Conservation (phyloP, 2,329 filamentous ascomycete genomes). For the Fusarium nurragi region DNA sequence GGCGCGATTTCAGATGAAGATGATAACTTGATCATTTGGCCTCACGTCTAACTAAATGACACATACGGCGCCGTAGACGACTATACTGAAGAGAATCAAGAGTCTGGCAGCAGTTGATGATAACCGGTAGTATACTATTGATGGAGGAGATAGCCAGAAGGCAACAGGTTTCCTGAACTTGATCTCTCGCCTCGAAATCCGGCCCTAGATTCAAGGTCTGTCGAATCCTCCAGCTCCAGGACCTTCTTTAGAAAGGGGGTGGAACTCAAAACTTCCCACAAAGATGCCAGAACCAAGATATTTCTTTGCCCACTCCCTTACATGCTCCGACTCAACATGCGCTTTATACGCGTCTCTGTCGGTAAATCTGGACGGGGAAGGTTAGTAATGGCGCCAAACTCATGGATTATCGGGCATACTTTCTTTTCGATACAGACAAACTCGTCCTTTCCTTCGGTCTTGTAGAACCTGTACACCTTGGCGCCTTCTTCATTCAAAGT, state of each 20-base stretch:
- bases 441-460: slow-evolving; percentile 8
- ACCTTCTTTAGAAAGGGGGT: not conserved
- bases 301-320: slow-evolving; percentile 11
- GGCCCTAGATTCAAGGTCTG: not conserved
- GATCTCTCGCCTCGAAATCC: too few species aligned
- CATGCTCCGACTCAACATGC: slow-evolving; percentile 12
- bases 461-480: slow-evolving; percentile 21
- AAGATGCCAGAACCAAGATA: slow-evolving; percentile 16
- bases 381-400: not conserved
- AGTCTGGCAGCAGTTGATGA: not conserved
- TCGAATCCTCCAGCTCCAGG: slow-evolving; percentile 16
- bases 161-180: not conserved
- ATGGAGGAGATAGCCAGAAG: not conserved
- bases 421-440: slow-evolving; percentile 16
- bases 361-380: not conserved
- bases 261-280: slow-evolving; percentile 8
- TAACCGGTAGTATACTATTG: slow-evolving; percentile 4
- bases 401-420: not conserved
- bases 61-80: not conserved
- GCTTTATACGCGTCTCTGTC: slow-evolving; percentile 5
- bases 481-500: slow-evolving; percentile 1
- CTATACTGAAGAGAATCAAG: not conserved
- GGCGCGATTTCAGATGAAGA: not conserved
- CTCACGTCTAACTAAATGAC: not conserved
- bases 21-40: not conserved